A percentile compares a stretch with the other conserved stretches of the same genome.
Evolutionary conservation across 495 filamentous ascomycete genomes (phyloP).

Genomic region (Schizothecium vesticola): DNA sequence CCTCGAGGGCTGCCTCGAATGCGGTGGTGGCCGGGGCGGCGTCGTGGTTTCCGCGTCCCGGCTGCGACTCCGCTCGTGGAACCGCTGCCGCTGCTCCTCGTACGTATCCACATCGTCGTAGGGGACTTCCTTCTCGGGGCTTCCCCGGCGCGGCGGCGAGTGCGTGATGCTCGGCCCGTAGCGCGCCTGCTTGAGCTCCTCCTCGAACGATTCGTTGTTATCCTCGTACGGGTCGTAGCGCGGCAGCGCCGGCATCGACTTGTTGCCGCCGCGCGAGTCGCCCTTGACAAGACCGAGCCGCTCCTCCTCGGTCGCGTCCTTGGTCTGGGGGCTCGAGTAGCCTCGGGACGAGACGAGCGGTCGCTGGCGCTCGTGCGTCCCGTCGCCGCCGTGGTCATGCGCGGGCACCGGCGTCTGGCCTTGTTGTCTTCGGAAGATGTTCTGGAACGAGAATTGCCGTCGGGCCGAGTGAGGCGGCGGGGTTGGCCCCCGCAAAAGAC

Average conservation of each 20-base stretch:
- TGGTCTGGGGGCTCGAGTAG: slow-evolving; percentile 41
- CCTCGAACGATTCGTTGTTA: slow-evolving; percentile 27
- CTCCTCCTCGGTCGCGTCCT: slow-evolving; percentile 79
- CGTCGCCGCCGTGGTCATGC: slow-evolving; percentile 36
- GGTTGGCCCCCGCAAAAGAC: slow-evolving; percentile 32
- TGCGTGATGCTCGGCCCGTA: slow-evolving; percentile 41
- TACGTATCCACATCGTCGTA: background rate
- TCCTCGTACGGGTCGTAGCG: slow-evolving; percentile 33
- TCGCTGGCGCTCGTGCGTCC: slow-evolving; percentile 27
- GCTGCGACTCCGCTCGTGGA: slow-evolving; percentile 8
- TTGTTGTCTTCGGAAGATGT: slow-evolving; percentile 57
- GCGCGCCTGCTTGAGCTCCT: slow-evolving; percentile 30
- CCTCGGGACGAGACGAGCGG: slow-evolving; percentile 45
- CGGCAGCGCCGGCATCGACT: slow-evolving; percentile 37
- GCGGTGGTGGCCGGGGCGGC: slow-evolving; percentile 2
- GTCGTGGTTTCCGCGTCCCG: background rate
- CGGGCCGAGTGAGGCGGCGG: slow-evolving; percentile 51
- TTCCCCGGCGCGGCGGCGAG: slow-evolving; percentile 18
- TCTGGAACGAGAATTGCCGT: slow-evolving; percentile 90
- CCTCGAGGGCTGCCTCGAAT: background rate
- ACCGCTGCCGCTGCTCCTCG: slow-evolving; percentile 5
- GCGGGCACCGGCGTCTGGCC: background rate
- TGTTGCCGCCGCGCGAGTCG: slow-evolving; percentile 45
- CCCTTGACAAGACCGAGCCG: slow-evolving; percentile 79
- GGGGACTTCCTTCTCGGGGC: slow-evolving; percentile 1